These are phyloP conservation scores for Microstegium vimineum DNA, from an alignment of 176 grass and related monocot species.

Conservation along the genomic window DNA sequence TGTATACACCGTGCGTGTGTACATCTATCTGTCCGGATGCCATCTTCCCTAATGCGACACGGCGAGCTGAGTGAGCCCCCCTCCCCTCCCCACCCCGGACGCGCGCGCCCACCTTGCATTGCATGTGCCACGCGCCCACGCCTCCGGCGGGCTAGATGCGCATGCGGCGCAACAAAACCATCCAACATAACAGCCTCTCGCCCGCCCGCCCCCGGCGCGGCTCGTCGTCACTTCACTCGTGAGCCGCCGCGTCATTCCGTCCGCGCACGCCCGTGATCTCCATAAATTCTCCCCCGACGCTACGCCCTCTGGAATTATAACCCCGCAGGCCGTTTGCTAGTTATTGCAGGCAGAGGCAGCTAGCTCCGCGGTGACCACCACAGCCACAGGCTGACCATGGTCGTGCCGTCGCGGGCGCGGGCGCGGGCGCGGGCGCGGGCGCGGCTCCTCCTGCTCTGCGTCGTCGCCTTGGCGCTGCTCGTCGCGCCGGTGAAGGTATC, in stretches of 20 bases:
- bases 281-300: constrained; percentile 13
- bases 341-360: background rate
- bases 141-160: constrained; percentile 6
- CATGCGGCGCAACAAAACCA: constrained; percentile 20
- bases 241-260: constrained; percentile 24
- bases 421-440: too few species aligned
- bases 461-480: constrained; percentile 1
- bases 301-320: background rate
- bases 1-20: background rate
- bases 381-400: background rate
- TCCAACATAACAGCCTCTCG: constrained; percentile 1
- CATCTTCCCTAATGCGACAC: background rate
- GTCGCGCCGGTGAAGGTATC: background rate
- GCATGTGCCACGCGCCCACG: background rate
- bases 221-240: constrained; percentile 19
- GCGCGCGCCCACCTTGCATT: constrained; percentile 1
- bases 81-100: background rate
- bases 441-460: background rate
- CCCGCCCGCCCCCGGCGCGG: background rate
- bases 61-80: background rate
- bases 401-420: background rate
- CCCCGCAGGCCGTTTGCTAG: background rate
- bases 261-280: constrained; percentile 30
- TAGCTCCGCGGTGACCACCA: background rate
- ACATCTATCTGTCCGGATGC: background rate